phyloP scores from a whole-genome alignment of 495 filamentous ascomycete species.

The Penicillium coffeae region DNA sequence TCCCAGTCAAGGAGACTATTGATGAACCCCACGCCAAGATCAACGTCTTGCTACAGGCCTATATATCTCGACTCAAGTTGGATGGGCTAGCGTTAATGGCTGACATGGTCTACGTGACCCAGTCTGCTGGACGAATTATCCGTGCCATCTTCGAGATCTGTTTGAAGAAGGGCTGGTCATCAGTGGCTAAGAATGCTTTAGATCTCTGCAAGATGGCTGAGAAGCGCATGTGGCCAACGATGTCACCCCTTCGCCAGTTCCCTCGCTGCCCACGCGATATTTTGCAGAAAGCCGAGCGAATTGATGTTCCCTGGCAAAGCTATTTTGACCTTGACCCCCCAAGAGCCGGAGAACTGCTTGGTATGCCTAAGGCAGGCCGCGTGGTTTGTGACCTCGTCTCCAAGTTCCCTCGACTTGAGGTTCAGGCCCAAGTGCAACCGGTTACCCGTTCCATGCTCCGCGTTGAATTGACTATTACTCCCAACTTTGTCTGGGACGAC shows the following conservation, averaged over 20 bases:
- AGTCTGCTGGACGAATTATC: slow-evolving; percentile 93
- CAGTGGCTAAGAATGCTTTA: slow-evolving; percentile 85
- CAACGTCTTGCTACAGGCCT: slow-evolving; percentile 97
- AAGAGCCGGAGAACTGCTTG: slow-evolving; percentile 92
- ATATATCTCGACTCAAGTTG: slow-evolving; percentile 90
- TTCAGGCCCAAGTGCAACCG: slow-evolving; percentile 89
- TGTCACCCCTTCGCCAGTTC: slow-evolving; percentile 93
- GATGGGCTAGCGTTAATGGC: slow-evolving; percentile 96
- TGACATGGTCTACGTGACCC: slow-evolving; percentile 97
- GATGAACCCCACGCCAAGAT: slow-evolving; percentile 98
- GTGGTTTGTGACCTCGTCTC: slow-evolving; percentile 79
- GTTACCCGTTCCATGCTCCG: slow-evolving; percentile 95
- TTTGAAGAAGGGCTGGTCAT: slow-evolving; percentile 93
- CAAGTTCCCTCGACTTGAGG: slow-evolving; percentile 89
- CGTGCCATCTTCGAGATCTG: slow-evolving; percentile 95
- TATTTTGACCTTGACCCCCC: slow-evolving; percentile 97
- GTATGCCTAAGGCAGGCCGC: slow-evolving; percentile 84
- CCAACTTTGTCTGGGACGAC: slow-evolving; percentile 96
- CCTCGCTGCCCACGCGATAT: slow-evolving; percentile 77
- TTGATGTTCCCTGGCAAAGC: slow-evolving; percentile 88
- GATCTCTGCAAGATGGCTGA: slow-evolving; percentile 99
- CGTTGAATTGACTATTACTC: slow-evolving; percentile 86
- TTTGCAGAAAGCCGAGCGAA: slow-evolving; percentile 84
- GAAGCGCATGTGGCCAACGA: slow-evolving; percentile 98
- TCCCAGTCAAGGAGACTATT: slow-evolving; percentile 95